Conservation (phyloP, 2,329 filamentous ascomycete genomes). For the Trichophyton schoenleinii region DNA sequence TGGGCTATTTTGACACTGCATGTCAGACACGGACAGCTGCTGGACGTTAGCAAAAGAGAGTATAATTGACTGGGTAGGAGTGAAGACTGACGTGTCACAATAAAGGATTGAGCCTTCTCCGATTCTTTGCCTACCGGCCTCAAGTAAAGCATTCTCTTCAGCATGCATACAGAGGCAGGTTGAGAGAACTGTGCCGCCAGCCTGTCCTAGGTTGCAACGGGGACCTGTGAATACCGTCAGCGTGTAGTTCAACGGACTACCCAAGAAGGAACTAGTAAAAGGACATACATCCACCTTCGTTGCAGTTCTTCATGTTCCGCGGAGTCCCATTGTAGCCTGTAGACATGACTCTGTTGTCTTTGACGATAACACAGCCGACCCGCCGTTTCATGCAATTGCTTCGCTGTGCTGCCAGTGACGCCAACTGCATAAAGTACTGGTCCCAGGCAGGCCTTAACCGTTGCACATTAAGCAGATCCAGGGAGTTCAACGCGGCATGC, state of each 20-base stretch:
- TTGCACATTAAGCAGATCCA: constrained; percentile 65
- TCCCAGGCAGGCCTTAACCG: constrained; percentile 88
- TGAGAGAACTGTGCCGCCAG: constrained; percentile 58
- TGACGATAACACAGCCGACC: constrained; percentile 85
- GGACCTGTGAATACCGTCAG: constrained; percentile 29
- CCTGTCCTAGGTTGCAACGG: constrained; percentile 67
- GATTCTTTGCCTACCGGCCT: constrained; percentile 85
- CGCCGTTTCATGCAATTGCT: constrained; percentile 98
- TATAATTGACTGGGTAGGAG: constrained; percentile 6
- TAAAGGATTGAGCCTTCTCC: constrained; percentile 72
- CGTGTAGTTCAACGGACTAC: not conserved
- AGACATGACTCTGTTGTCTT: constrained; percentile 73
- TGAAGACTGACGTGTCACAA: constrained; percentile 57
- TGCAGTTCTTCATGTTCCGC: constrained; percentile 75
- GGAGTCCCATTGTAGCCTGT: constrained; percentile 99
- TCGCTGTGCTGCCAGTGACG: constrained; percentile 74
- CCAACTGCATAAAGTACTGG: constrained; percentile 96
- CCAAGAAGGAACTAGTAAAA: not conserved
- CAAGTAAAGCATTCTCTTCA: constrained; percentile 90
- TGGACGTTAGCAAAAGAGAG: constrained; percentile 6
- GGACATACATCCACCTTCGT: constrained; percentile 67
- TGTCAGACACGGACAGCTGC: constrained; percentile 77
- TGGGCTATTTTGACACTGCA: constrained; percentile 98
- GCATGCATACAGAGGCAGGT: constrained; percentile 96
- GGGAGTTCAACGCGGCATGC: constrained; percentile 55